A percentile compares a stretch with the other conserved stretches of the same genome.
Conservation (phyloP, 1,284 basidiomycete species). For the Sporisorium sorghi region DNA sequence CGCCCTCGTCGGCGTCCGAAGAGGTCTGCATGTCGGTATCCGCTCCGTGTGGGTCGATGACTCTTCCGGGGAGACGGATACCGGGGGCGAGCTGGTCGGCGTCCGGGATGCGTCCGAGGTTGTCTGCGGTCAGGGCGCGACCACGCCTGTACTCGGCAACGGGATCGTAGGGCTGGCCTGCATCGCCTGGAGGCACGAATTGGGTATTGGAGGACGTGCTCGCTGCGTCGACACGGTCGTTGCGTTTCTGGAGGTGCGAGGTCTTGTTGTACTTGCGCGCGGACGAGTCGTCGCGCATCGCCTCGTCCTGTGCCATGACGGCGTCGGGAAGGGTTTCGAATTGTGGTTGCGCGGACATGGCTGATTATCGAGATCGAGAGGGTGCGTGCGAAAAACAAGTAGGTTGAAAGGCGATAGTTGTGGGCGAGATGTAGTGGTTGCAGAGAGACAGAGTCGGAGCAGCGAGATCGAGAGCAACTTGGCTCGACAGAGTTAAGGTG, state of each 20-base stretch:
- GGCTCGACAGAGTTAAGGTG: neutral
- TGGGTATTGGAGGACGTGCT: constrained; percentile 12
- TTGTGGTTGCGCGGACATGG: constrained; percentile 19
- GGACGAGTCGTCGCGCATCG: constrained; percentile 50
- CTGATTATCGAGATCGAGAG: neutral
- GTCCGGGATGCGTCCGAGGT: constrained; percentile 65
- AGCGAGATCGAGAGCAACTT: neutral
- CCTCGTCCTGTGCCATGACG: constrained; percentile 40
- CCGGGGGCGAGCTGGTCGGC: constrained; percentile 67
- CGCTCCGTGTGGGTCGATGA: constrained; percentile 25
- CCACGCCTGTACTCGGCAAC: constrained; percentile 49
- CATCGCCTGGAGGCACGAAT: constrained; percentile 21
- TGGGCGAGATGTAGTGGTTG: neutral
- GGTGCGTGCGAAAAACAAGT: neutral
- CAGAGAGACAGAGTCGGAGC: neutral
- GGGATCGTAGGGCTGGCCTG: constrained; percentile 36
- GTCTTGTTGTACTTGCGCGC: constrained; percentile 56
- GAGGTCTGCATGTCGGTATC: constrained; percentile 51
- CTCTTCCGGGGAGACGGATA: constrained; percentile 58
- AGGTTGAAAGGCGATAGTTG: neutral
- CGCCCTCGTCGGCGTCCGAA: constrained; percentile 47
- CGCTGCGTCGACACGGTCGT: constrained; percentile 6
- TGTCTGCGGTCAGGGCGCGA: constrained; percentile 62
- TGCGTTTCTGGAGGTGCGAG: constrained; percentile 41
- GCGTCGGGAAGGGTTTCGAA: constrained; percentile 22